Evolutionary conservation across 352 stramenopile species (phyloP), one percentile per base, ranked within the genome.

Genomic region (Saprolegnia diclina): DNA sequence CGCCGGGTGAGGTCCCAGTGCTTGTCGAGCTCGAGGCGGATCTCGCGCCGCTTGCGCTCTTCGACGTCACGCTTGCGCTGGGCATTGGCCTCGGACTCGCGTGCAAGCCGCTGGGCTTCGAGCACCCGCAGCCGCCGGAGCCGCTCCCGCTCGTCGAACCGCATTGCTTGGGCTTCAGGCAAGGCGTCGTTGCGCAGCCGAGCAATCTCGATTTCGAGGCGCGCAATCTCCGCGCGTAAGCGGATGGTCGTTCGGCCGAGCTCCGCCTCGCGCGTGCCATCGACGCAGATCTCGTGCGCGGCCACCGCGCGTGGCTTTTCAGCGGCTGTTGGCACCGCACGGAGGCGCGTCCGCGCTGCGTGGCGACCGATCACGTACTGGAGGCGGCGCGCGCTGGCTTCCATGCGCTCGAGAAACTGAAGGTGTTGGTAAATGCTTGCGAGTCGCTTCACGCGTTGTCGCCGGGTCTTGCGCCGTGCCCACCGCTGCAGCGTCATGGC

Each of bases 21-120:
- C n/a, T 76, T 75, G 71, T 91, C 84, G 1, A 92, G 72, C 21
- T 90, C 84, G 40, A 80, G 56, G 16, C 82, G 82, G 65, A 91
- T 86, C 18, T 85, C 68, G 29, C 74, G 64, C 1, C 82, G 74
- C 72, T 83, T 88, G 18, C 67, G 56, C 22, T 11, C 53, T 64
- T 89, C 81, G 29, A 82, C 68, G 16, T 79, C 74, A 18, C 76
- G 59, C 18, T 90, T 69, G 18, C 76, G 67, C 22, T 74, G 73
- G 10, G 77, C 64, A 26, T 76, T 76, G 7, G 29, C 22, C 52
- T 80, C 75, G 24, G 87, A 80, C 11, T 87, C 81, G 69, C 88
- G 88, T 0, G 76, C 26, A 26, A 77, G 74, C 19, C 80, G 77
- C 54, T 82, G 59, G 4, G 77, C 74, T 21, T 80, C 76, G 40